phyloP scores from a whole-genome alignment of 164 flowering plant species.

The Pachysandra terminalis region DNA sequence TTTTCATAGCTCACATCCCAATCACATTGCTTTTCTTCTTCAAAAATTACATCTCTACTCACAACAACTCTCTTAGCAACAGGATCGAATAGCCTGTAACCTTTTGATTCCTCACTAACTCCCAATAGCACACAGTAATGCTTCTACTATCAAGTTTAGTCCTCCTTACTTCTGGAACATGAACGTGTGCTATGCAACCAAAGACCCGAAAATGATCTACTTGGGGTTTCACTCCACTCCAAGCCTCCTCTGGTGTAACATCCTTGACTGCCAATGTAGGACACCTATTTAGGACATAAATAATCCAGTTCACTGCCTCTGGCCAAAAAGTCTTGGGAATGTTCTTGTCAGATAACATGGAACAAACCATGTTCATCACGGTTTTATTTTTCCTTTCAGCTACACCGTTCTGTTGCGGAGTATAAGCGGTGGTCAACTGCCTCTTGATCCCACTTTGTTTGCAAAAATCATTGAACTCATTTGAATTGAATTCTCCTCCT shows the following conservation, averaged over 20 bases:
- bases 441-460: slow-evolving; percentile 10
- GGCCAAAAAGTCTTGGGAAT: slow-evolving; percentile 14
- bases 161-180: slow-evolving; percentile 5
- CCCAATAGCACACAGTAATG: slow-evolving; percentile 10
- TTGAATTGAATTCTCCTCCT: slow-evolving; percentile 17
- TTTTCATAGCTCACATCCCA: slow-evolving; percentile 16
- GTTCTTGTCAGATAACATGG: slow-evolving; percentile 5
- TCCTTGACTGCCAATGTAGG: slow-evolving; percentile 10
- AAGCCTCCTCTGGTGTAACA: slow-evolving; percentile 10
- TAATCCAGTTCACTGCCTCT: slow-evolving; percentile 10
- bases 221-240: slow-evolving; percentile 10
- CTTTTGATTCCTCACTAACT: slow-evolving; percentile 15
- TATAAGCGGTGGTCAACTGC: slow-evolving; percentile 6
- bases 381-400: slow-evolving; percentile 8
- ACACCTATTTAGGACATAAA: slow-evolving; percentile 13
- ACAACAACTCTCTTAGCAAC: slow-evolving; percentile 4
- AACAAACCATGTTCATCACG: slow-evolving; percentile 5
- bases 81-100: slow-evolving; percentile 11
- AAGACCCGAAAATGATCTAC: slow-evolving; percentile 11
- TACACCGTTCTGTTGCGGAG: slow-evolving; percentile 17
- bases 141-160: slow-evolving; percentile 13
- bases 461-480: slow-evolving; percentile 8
- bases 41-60: slow-evolving; percentile 12
- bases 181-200: slow-evolving; percentile 11
- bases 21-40: slow-evolving; percentile 12